These are phyloP conservation scores for Phytopythium litorale DNA, from an alignment of 352 stramenopile genomes.

Conservation along the genomic window DNA sequence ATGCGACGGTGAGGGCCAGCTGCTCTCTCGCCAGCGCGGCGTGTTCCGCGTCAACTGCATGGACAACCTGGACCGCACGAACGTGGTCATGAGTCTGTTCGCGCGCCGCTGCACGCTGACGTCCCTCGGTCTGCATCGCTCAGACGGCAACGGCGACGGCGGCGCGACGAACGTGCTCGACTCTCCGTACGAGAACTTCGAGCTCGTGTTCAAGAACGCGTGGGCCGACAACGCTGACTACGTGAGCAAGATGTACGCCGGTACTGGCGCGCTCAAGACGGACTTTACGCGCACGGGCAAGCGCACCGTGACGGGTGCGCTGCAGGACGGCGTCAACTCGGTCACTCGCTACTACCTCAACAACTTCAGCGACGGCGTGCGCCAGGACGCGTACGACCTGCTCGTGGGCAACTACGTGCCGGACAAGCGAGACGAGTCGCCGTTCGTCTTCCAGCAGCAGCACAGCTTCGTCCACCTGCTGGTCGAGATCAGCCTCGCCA, in stretches of 20 bases:
- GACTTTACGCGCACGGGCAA: conserved; percentile 95
- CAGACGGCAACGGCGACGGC: conserved; percentile 15
- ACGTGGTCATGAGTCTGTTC: conserved; percentile 96
- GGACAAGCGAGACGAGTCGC: conserved; percentile 75
- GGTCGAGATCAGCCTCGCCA: conserved; percentile 46
- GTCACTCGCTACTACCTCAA: conserved; percentile 95
- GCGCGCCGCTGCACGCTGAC: conserved; percentile 79
- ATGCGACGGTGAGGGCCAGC: conserved; percentile 46
- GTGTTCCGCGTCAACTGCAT: conserved; percentile 98
- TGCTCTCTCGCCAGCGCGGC: conserved; percentile 78
- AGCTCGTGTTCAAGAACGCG: conserved; percentile 80
- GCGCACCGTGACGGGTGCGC: conserved; percentile 81
- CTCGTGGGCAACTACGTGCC: conserved; percentile 76
- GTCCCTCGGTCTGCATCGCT: conserved; percentile 47
- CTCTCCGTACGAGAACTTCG: conserved; percentile 57
- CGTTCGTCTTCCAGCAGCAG: conserved; percentile 83
- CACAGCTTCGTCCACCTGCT: conserved; percentile 65
- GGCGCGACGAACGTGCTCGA: conserved; percentile 30
- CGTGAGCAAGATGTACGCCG: conserved; percentile 92
- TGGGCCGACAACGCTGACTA: conserved; percentile 96
- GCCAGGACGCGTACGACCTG: conserved; percentile 92
- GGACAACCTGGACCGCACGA: conserved; percentile 97
- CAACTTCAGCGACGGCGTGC: conserved; percentile 93
- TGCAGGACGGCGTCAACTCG: conserved; percentile 95
- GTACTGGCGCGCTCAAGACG: conserved; percentile 92